These are phyloP conservation scores for Cyclotella sp. DNA, from an alignment of 108 stramenopile genomes.

Conservation along the genomic window DNA sequence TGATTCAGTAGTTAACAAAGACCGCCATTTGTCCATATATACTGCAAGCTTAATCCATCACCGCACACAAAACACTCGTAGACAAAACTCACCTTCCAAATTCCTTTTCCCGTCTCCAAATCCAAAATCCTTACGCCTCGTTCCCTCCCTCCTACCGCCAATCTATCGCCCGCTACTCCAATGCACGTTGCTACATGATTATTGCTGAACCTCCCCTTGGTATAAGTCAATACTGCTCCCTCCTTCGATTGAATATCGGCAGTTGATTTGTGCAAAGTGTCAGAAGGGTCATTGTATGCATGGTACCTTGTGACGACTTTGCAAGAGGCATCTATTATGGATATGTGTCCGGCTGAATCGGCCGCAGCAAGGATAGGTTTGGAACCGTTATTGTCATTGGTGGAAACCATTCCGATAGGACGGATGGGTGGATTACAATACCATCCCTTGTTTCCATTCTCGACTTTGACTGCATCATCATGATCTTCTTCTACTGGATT, in stretches of 20 bases:
- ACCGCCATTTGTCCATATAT: background rate
- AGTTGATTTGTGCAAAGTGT: background rate
- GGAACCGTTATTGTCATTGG: background rate
- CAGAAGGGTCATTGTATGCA: constrained; percentile 1
- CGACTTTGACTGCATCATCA: background rate
- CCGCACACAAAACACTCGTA: background rate
- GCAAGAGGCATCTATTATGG: constrained; percentile 32
- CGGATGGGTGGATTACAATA: constrained; percentile 29
- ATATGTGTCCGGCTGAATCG: constrained; percentile 41
- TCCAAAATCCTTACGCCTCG: constrained; percentile 72
- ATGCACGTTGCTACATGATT: constrained; percentile 65
- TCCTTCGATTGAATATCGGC: background rate
- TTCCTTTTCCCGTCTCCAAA: constrained; percentile 59
- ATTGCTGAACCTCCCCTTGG: constrained; percentile 64
- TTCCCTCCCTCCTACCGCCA: constrained; percentile 82
- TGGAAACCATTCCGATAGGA: constrained; percentile 41
- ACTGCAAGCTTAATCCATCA: background rate
- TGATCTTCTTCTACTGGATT: background rate
- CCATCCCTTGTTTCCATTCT: constrained; percentile 21
- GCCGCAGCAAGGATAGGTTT: constrained; percentile 23
- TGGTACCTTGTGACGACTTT: constrained; percentile 17
- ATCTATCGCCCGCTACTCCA: constrained; percentile 37
- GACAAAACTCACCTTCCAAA: constrained; percentile 60
- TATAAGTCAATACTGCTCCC: constrained; percentile 51
- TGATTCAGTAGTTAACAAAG: background rate